Evolutionary conservation across 2,329 filamentous ascomycete genomes (phyloP).

Genomic region (Colletotrichum brevisporum): DNA sequence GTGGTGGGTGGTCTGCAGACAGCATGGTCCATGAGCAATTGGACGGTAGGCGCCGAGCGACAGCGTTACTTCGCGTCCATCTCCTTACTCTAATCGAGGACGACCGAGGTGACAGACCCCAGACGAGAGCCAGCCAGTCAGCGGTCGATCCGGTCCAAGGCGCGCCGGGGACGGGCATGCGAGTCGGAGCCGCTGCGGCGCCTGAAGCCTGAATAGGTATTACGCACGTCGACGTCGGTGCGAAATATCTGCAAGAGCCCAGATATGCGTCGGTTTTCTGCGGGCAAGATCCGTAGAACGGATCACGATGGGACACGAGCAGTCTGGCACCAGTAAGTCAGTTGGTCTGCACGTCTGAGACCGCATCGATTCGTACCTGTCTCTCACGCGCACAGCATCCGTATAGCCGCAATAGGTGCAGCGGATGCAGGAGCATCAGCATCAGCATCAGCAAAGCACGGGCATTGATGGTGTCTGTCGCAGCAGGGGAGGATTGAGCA

Average conservation of each 20-base stretch:
- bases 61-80: constrained; percentile 34
- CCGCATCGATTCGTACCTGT: neutral
- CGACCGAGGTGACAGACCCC: constrained; percentile 32
- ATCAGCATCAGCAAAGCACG: constrained; percentile 7
- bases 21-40: neutral
- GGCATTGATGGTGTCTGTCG: constrained; percentile 44
- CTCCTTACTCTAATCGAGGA: constrained; percentile 39
- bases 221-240: neutral
- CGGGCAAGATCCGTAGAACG: constrained; percentile 7
- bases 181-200: constrained; percentile 19
- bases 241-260: neutral
- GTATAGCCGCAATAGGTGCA: neutral
- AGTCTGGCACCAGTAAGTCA: neutral
- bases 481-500: constrained; percentile 45
- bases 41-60: constrained; percentile 38
- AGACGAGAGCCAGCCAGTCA: constrained; percentile 10
- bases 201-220: neutral
- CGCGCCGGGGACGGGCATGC: constrained; percentile 30
- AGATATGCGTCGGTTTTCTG: neutral
- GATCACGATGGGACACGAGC: neutral
- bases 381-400: neutral
- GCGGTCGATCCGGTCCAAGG: neutral
- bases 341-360: neutral
- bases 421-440: constrained; percentile 1
- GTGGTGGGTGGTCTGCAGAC: neutral